Conservation (phyloP, 129 eudicot genomes). For the Scalesia atractyloides region DNA sequence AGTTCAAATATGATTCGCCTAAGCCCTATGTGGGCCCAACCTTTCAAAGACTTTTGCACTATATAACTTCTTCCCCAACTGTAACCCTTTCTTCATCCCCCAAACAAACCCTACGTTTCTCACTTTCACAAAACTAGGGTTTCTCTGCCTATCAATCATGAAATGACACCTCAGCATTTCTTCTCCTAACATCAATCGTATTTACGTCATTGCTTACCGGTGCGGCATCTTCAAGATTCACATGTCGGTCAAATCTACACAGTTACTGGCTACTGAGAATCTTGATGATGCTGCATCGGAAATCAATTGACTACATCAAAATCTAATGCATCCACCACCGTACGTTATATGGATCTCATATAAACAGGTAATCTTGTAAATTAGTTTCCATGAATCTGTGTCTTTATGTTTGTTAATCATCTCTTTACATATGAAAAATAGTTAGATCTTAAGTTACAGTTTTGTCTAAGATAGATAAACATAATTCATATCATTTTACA, state of each 20-base stretch:
- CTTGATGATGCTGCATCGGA: constrained; percentile 48
- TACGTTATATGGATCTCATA: background rate
- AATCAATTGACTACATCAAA: constrained; percentile 31
- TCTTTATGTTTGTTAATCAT: background rate
- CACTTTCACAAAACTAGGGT: constrained; percentile 23
- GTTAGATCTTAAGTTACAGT: background rate
- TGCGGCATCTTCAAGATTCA: constrained; percentile 47
- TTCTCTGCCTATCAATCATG: constrained; percentile 16
- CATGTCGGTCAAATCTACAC: constrained; percentile 8
- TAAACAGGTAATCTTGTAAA: background rate
- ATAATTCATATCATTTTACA: background rate
- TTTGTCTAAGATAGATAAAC: background rate
- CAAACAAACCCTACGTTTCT: constrained; percentile 16
- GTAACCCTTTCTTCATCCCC: constrained; percentile 25
- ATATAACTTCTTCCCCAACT: constrained; percentile 27
- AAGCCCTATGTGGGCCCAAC: constrained; percentile 15
- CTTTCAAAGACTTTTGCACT: constrained; percentile 17
- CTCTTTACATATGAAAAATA: background rate
- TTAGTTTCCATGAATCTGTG: background rate
- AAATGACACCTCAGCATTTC: constrained; percentile 11
- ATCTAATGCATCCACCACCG: background rate
- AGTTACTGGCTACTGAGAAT: constrained; percentile 23
- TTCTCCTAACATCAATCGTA: background rate
- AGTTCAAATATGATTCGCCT: background rate
- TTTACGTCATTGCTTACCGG: constrained; percentile 33